Base-by-base conservation (phyloP, 2,329 filamentous ascomycete species). In the Monosporascus sp. region DNA sequence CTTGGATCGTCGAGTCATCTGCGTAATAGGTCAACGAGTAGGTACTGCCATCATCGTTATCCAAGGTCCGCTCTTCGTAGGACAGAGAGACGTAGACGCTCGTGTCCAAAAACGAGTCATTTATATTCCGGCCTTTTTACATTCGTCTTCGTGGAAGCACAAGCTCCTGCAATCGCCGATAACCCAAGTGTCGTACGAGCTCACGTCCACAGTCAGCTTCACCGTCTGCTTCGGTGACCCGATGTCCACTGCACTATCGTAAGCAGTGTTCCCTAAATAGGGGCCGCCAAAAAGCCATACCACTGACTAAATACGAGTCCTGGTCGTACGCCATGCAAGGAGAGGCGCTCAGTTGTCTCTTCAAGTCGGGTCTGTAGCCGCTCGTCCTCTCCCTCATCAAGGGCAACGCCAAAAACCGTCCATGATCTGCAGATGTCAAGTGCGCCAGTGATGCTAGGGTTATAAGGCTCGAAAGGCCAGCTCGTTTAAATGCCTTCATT, bases 21-120 rank as follows among this genome's bases (percentile, higher is more conserved):
- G 49, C 39, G 17, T 31, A 37, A 11, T 51, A 38, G n/a, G 11
- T 17, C 38, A 51, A 24, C 37, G 43, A 37, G 41, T 47, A 46
- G n/a, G 49, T 15, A 18, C 49, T 51, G 25, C 49, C 49, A 22
- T 51, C 49, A 27, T 51, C 49, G 25, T 46, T 47, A 17, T 51
- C 39, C 41, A 46, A 18, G 17, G 14, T 5, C 9, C 11, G 3
- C 15, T 47, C 49, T 3, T 38, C 27, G 43, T 37, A 37, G 14
- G 43, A 14, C 14, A 9, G 2, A 24, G 7, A 25, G 18, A 51
- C 20, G 31, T 51, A 47, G 9, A n/a, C n/a, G 25, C 41, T 46
- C n/a, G 49, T 20, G 25, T 20, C 31, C 41, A 43, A 51, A n/a
- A 24, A 27, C 35, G 49, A 51, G 8, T 24, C 39, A 22, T 51